phyloP scores from a whole-genome alignment of 371 early-diverging fungal genomes.

The Zychaea mexicana region DNA sequence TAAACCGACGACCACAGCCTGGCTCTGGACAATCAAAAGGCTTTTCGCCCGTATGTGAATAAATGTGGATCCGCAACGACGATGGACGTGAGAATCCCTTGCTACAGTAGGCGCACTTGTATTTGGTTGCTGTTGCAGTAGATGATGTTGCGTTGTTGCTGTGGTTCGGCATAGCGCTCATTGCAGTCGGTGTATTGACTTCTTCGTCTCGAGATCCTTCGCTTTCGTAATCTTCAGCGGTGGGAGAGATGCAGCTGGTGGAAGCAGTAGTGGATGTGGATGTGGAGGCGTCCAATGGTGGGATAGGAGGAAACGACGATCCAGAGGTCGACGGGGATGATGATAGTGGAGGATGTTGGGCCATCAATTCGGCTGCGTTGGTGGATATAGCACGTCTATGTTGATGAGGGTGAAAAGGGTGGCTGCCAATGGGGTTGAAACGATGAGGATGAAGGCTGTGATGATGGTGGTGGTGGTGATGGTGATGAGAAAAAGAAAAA shows the following conservation, averaged over 20 bases:
- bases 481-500: background rate
- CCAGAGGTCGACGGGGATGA: background rate
- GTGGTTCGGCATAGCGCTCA: background rate
- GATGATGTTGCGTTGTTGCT: background rate
- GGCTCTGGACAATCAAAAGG: constrained; percentile 56
- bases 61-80: constrained; percentile 57
- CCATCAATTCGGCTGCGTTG: constrained; percentile 3
- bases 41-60: constrained; percentile 69
- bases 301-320: background rate
- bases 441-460: background rate
- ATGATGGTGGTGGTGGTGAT: background rate
- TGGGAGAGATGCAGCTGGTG: background rate
- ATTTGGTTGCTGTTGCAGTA: background rate
- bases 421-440: background rate
- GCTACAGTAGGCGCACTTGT: constrained; percentile 53
- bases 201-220: constrained; percentile 1
- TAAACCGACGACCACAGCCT: constrained; percentile 60
- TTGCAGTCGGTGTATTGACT: background rate
- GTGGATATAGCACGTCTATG: constrained; percentile 12
- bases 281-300: background rate
- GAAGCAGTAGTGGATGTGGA: constrained; percentile 1
- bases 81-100: constrained; percentile 65
- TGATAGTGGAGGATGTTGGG: constrained; percentile 6
- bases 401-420: background rate
- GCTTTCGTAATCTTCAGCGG: background rate